Percentiles rank a stretch among this genome's conserved stretches.
Conservation (phyloP, 257 asterid species). For the Solanum microdontum region DNA sequence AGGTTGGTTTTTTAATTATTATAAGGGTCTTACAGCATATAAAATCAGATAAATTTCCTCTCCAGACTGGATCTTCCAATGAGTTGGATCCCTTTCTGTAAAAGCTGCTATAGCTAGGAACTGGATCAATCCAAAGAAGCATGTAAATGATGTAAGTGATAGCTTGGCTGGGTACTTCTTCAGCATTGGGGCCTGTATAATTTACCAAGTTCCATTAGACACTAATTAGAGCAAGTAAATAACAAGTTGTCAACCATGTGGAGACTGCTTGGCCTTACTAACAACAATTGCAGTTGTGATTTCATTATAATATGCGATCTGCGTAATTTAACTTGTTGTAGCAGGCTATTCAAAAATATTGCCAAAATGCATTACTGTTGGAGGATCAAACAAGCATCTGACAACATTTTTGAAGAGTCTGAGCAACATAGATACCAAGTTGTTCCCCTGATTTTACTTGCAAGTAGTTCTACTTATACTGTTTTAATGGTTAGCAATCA, state of each 20-base stretch:
- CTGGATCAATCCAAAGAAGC: slow-evolving; percentile 73
- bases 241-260: background rate
- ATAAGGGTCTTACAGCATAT: slow-evolving; percentile 48
- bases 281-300: background rate
- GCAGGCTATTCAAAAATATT: background rate
- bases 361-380: background rate
- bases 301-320: background rate
- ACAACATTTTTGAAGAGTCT: background rate
- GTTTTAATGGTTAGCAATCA: background rate
- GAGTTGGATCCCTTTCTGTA: slow-evolving; percentile 50
- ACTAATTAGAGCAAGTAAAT: background rate
- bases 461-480: background rate
- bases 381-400: background rate
- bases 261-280: background rate
- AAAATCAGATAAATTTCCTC: slow-evolving; percentile 63
- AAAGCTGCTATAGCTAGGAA: slow-evolving; percentile 75
- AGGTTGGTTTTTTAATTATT: background rate
- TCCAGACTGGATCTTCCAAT: slow-evolving; percentile 58
- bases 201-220: background rate
- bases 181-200: slow-evolving; percentile 66
- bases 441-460: background rate
- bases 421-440: background rate
- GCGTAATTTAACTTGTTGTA: background rate
- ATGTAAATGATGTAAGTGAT: slow-evolving; percentile 72
- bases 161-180: slow-evolving; percentile 87